These are phyloP conservation scores for Durotheca rogersii DNA, from an alignment of 495 filamentous ascomycete species.

Conservation along the genomic window DNA sequence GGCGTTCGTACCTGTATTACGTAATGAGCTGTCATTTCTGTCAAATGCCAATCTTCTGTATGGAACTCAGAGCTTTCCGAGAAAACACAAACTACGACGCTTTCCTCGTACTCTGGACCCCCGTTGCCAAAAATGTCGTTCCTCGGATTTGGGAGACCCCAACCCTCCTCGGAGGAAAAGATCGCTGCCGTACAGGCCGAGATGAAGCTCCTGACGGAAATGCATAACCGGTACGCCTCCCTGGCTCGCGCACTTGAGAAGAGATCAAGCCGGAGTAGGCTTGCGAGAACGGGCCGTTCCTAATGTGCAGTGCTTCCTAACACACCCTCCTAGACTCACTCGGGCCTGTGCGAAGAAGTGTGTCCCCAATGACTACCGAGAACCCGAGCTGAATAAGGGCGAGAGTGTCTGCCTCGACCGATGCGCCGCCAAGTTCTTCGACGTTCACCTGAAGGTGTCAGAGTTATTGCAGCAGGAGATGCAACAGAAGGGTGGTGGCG, in stretches of 20 bases:
- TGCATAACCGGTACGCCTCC: conserved; percentile 80
- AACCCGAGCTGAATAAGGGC: conserved; percentile 95
- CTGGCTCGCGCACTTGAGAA: not conserved
- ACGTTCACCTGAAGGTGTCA: conserved; percentile 90
- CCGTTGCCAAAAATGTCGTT: conserved; percentile 81
- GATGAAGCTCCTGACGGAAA: conserved; percentile 90
- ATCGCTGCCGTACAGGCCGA: conserved; percentile 92
- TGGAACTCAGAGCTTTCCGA: too few relatives aligned
- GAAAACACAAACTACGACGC: too few relatives aligned
- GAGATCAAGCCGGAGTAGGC: not conserved
- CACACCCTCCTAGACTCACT: conserved; percentile 60
- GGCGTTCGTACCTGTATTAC: conserved; percentile 16
- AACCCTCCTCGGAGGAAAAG: conserved; percentile 92
- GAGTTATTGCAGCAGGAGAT: conserved; percentile 55
- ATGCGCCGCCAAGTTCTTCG: conserved; percentile 96
- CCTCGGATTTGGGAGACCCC: conserved; percentile 82
- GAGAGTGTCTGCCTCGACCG: conserved; percentile 97
- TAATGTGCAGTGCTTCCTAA: conserved; percentile 3
- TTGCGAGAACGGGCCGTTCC: not conserved
- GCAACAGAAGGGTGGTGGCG: conserved; percentile 42
- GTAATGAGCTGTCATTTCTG: too few relatives aligned
- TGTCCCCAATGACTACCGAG: conserved; percentile 85
- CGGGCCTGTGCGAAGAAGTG: conserved; percentile 92
- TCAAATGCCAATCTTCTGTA: too few relatives aligned
- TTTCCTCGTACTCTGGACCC: too few relatives aligned